phyloP scores from a whole-genome alignment of 768 basidiomycete genomes.

The Nidularia pulvinata region DNA sequence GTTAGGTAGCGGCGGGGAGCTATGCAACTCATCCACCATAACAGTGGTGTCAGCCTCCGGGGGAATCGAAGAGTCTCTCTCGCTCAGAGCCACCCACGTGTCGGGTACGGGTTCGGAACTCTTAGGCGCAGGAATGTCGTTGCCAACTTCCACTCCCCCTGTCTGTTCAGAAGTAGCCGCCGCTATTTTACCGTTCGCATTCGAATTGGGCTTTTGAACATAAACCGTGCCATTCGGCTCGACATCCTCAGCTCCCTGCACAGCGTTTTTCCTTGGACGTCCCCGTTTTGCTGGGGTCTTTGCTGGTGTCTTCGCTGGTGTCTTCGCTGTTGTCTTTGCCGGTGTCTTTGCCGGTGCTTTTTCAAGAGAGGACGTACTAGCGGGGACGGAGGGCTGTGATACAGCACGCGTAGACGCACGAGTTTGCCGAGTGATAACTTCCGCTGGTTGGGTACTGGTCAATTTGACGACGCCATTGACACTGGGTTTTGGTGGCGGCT shows the following conservation, averaged over 20 bases:
- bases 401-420: no score
- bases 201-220: background rate
- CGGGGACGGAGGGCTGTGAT: no score
- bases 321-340: no score
- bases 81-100: constrained; percentile 7
- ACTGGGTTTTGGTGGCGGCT: no score
- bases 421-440: no score
- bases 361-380: no score
- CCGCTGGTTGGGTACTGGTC: no score
- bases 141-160: background rate
- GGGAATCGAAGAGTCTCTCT: constrained; percentile 3
- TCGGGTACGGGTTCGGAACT: background rate
- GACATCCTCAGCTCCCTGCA: no score
- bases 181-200: background rate
- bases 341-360: no score
- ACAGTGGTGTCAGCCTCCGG: constrained; percentile 9
- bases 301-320: no score
- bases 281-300: background rate
- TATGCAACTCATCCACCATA: constrained; percentile 27
- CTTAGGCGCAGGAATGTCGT: background rate
- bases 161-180: constrained; percentile 3
- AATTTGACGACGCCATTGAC: no score
- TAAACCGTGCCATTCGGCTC: background rate
- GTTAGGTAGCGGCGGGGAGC: background rate
- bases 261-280: background rate